Conservation (phyloP, 768 basidiomycete genomes). For the Rossbeevera mucosa region DNA sequence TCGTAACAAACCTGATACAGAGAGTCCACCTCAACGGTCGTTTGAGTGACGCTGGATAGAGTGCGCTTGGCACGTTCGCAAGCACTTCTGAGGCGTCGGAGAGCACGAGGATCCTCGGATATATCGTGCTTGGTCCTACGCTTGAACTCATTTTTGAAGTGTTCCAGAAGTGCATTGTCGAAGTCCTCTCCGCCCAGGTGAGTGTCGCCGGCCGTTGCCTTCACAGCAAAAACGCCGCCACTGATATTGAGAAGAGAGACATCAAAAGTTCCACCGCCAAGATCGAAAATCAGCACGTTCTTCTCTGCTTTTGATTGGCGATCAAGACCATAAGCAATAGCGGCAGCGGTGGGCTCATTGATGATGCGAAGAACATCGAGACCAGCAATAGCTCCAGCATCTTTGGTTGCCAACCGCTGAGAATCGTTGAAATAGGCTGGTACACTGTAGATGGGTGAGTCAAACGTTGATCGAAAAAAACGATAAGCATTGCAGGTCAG, state of each 20-base stretch:
- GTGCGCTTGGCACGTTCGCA: constrained; percentile 99
- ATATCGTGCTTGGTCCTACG: constrained; percentile 96
- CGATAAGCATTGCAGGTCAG: too few relatives aligned
- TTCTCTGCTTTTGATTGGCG: constrained; percentile 92
- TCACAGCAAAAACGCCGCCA: constrained; percentile 98
- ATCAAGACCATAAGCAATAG: constrained; percentile 98
- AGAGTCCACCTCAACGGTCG: constrained; percentile 98
- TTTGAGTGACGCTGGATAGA: constrained; percentile 96
- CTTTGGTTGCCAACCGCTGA: constrained; percentile 98
- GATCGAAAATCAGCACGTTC: constrained; percentile 99
- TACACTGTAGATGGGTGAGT: constrained; percentile 48
- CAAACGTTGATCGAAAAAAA: constrained; percentile 1
- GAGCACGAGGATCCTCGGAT: constrained; percentile 93
- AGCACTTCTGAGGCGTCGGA: constrained; percentile 91
- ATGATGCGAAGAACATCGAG: constrained; percentile 99
- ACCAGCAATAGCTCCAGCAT: constrained; percentile 96
- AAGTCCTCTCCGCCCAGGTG: constrained; percentile 99
- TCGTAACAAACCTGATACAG: constrained; percentile 71
- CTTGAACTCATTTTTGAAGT: constrained; percentile 99
- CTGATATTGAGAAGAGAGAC: constrained; percentile 97
- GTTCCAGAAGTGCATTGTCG: constrained; percentile 95
- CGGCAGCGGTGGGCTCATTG: constrained; percentile 99
- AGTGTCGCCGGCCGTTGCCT: constrained; percentile 98
- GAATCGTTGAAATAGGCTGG: constrained; percentile 99
- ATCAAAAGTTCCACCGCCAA: constrained; percentile 99